A percentile compares a stretch with the other conserved stretches of the same genome.
Evolutionary conservation across 2,329 filamentous ascomycete species (phyloP).

Genomic region (Paracoccidioides brasiliensis): DNA sequence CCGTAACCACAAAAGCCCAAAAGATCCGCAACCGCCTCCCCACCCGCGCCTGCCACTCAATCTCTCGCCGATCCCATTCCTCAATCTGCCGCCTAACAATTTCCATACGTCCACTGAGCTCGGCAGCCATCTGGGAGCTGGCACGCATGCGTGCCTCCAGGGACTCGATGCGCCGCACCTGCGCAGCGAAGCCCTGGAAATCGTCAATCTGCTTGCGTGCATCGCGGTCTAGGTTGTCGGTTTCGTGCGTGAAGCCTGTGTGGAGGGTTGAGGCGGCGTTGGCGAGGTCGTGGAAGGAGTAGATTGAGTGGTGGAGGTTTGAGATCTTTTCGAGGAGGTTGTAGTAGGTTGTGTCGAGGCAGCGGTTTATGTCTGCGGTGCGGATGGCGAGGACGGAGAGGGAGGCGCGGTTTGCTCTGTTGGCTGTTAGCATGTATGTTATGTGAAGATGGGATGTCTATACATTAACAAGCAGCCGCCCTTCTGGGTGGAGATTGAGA

Average conservation of each 20-base stretch:
- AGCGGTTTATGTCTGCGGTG: slow-evolving; percentile 32
- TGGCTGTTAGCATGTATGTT: not conserved
- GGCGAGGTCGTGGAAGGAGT: slow-evolving; percentile 30
- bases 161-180: slow-evolving; percentile 23
- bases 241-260: slow-evolving; percentile 27
- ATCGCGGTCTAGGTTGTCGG: slow-evolving; percentile 23
- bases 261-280: slow-evolving; percentile 25
- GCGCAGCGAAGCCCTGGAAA: slow-evolving; percentile 27
- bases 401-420: slow-evolving; percentile 17
- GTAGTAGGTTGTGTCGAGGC: slow-evolving; percentile 37
- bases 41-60: slow-evolving; percentile 29
- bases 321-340: slow-evolving; percentile 34
- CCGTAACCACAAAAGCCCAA: slow-evolving; percentile 20
- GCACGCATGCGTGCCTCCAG: slow-evolving; percentile 29
- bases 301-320: slow-evolving; percentile 28
- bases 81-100: slow-evolving; percentile 27
- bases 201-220: slow-evolving; percentile 25
- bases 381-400: slow-evolving; percentile 25
- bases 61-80: slow-evolving; percentile 31
- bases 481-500: no score
- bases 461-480: not conserved
- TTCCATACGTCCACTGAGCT: slow-evolving; percentile 27
- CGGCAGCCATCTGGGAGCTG: slow-evolving; percentile 23
- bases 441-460: not conserved
- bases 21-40: slow-evolving; percentile 28